Percentiles rank a stretch among this genome's conserved stretches.
These are phyloP conservation scores for Candida succiphila DNA, from an alignment of 805 yeast genomes.

Conservation along the genomic window DNA sequence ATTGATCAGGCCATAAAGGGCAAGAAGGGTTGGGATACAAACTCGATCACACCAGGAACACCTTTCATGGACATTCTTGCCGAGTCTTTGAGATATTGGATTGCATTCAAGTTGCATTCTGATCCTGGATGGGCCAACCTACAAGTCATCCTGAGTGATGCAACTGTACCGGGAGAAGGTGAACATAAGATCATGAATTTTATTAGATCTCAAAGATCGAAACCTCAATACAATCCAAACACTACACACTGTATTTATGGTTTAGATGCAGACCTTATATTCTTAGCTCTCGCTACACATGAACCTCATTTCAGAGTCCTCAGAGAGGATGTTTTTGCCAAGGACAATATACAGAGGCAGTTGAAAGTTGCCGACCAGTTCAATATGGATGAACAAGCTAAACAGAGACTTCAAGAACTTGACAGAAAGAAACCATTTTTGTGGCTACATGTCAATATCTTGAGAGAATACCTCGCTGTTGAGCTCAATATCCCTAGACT, in stretches of 20 bases:
- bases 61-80: conserved; percentile 95
- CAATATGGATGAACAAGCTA: conserved; percentile 53
- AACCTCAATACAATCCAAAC: conserved; percentile 82
- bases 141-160: conserved; percentile 88
- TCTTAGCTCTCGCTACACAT: conserved; percentile 92
- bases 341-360: conserved; percentile 36
- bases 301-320: conserved; percentile 93
- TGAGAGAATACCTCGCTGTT: conserved; percentile 79
- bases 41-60: conserved; percentile 97
- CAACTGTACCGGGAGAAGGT: conserved; percentile 98
- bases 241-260: conserved; percentile 97
- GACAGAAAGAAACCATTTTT: conserved; percentile 73
- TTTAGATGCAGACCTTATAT: conserved; percentile 93
- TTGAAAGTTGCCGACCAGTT: conserved; percentile 38
- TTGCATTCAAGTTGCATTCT: conserved; percentile 71
- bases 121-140: conserved; percentile 93
- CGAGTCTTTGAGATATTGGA: conserved; percentile 78
- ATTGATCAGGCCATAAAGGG: conserved; percentile 69
- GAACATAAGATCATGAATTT: conserved; percentile 98
- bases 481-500: conserved; percentile 67
- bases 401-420: conserved; percentile 26
- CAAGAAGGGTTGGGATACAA: conserved; percentile 86
- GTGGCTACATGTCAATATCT: conserved; percentile 84
- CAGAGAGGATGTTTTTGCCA: conserved; percentile 94
- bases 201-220: conserved; percentile 80